phyloP scores from a whole-genome alignment of 176 grass and related monocot genomes.

The Eragrostis curvula region DNA sequence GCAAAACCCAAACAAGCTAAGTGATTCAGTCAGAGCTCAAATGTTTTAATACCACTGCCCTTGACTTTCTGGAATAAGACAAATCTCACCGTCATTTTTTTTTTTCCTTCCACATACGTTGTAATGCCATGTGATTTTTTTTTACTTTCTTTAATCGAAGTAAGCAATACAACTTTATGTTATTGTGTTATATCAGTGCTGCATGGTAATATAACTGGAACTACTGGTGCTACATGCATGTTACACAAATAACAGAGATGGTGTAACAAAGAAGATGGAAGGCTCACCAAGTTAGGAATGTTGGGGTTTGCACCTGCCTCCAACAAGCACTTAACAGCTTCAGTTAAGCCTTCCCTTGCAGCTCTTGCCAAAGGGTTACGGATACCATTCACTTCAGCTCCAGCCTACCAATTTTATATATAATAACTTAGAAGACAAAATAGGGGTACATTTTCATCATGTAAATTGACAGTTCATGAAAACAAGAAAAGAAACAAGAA shows the following conservation, averaged over 20 bases:
- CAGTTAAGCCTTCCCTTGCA: conserved; percentile 25
- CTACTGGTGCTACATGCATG: not conserved
- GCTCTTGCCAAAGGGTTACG: not conserved
- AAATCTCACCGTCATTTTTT: too few relatives aligned
- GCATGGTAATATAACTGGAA: too few relatives aligned
- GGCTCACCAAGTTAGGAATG: conserved; percentile 15
- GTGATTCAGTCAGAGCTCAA: not conserved
- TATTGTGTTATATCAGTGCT: too few relatives aligned
- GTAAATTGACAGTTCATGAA: not conserved
- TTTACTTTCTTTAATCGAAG: not conserved
- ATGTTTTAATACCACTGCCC: not conserved
- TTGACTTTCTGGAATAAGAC: not conserved
- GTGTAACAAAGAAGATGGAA: conserved; percentile 4
- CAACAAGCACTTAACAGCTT: conserved; percentile 33
- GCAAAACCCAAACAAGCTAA: not conserved
- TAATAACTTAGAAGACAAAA: not conserved
- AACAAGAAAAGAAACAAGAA: too few relatives aligned
- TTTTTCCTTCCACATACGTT: not conserved
- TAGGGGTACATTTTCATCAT: not conserved
- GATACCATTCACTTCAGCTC: conserved; percentile 37
- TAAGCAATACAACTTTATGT: not conserved
- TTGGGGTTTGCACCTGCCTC: conserved; percentile 37
- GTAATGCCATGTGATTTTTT: not conserved
- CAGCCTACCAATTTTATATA: conserved; percentile 33
- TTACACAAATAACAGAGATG: not conserved